These are phyloP conservation scores for Physcia stellaris DNA, from an alignment of 495 filamentous ascomycete species.

Conservation along the genomic window DNA sequence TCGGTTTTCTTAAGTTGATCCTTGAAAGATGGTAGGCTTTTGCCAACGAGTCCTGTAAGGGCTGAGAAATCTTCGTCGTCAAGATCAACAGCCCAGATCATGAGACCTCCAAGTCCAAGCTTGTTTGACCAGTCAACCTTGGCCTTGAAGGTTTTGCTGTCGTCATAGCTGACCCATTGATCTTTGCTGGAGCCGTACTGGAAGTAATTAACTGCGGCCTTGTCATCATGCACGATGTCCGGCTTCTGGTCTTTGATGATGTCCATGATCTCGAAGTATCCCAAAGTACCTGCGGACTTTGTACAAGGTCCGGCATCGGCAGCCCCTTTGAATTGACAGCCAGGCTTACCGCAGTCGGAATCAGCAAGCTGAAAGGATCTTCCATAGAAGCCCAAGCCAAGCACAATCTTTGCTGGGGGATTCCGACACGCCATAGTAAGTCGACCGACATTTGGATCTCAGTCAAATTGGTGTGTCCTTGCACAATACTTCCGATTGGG, in stretches of 20 bases:
- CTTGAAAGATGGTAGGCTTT: too few relatives aligned
- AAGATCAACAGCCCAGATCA: slow-evolving; percentile 26
- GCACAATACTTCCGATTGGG: slow-evolving; percentile 19
- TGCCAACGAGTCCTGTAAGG: too few relatives aligned
- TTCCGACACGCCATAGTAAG: slow-evolving; percentile 36
- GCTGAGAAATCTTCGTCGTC: slow-evolving; percentile 10
- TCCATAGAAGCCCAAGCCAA: slow-evolving; percentile 43
- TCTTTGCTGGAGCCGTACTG: not conserved
- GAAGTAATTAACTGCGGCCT: slow-evolving; percentile 20
- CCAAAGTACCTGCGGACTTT: slow-evolving; percentile 16
- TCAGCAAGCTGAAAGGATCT: slow-evolving; percentile 22
- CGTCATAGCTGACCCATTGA: not conserved
- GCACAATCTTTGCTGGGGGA: slow-evolving; percentile 26
- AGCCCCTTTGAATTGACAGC: slow-evolving; percentile 16
- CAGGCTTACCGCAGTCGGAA: slow-evolving; percentile 17
- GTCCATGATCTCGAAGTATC: slow-evolving; percentile 15
- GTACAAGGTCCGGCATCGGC: slow-evolving; percentile 22
- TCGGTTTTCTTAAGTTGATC: too few relatives aligned
- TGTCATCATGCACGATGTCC: slow-evolving; percentile 5
- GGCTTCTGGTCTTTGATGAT: slow-evolving; percentile 5
- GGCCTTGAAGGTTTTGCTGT: slow-evolving; percentile 2
- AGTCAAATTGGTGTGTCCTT: slow-evolving; percentile 40
- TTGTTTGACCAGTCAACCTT: slow-evolving; percentile 27
- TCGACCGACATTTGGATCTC: slow-evolving; percentile 35
- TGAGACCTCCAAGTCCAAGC: slow-evolving; percentile 24